phyloP scores from a whole-genome alignment of 306 rosid genomes.

The Cicer arietinum region DNA sequence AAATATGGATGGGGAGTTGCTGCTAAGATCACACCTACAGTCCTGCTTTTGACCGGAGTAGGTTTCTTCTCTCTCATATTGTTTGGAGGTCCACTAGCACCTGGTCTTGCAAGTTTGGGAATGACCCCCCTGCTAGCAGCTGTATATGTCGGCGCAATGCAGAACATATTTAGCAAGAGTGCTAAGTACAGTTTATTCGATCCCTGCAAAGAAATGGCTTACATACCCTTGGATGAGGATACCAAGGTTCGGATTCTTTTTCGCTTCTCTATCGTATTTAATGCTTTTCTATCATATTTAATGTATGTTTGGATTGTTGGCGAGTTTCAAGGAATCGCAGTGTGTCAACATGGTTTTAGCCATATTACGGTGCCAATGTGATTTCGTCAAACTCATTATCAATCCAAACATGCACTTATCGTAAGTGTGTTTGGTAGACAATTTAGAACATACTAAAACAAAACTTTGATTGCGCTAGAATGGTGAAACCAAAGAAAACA shows the following conservation, averaged over 20 bases:
- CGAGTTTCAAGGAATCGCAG: background rate
- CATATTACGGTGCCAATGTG: background rate
- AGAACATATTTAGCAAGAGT: constrained; percentile 98
- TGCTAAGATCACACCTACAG: constrained; percentile 91
- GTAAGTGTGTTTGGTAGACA: background rate
- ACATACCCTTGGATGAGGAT: constrained; percentile 97
- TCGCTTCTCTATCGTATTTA: constrained; percentile 14
- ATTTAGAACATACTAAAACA: background rate
- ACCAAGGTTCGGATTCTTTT: constrained; percentile 69
- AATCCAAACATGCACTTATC: background rate
- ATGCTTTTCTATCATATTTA: background rate
- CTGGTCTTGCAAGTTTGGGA: constrained; percentile 69
- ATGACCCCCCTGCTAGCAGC: constrained; percentile 98
- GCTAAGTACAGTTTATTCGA: constrained; percentile 98
- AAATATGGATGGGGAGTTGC: constrained; percentile 98
- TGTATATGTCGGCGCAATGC: constrained; percentile 97
- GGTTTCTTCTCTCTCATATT: constrained; percentile 87
- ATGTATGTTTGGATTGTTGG: background rate
- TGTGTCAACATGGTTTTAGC: background rate
- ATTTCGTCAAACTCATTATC: background rate
- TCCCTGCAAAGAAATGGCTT: constrained; percentile 99
- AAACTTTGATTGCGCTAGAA: background rate
- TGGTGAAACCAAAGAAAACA: background rate
- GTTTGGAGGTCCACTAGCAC: constrained; percentile 80
- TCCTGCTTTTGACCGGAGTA: constrained; percentile 84